phyloP scores from a whole-genome alignment of 2,329 filamentous ascomycete genomes.

The Apiospora hydei region DNA sequence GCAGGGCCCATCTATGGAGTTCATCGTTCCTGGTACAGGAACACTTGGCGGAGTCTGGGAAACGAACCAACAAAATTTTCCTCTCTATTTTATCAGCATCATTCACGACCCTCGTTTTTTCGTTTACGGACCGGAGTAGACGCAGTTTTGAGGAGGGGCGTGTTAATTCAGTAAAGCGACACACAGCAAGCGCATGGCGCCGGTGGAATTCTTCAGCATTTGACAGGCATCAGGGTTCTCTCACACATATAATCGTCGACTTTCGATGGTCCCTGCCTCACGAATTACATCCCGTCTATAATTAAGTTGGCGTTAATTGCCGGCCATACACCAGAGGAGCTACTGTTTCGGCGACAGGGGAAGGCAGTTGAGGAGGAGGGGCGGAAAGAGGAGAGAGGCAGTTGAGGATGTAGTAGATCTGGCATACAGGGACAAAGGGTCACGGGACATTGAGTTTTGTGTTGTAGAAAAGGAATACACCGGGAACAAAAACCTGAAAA shows the following conservation, averaged over 20 bases:
- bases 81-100: conserved; percentile 32
- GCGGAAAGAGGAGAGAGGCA: background rate
- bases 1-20: conserved; percentile 24
- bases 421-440: conserved; percentile 23
- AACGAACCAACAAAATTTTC: conserved; percentile 32
- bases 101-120: conserved; percentile 45
- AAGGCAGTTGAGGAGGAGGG: conserved; percentile 6
- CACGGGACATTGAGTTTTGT: conserved; percentile 23
- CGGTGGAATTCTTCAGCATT: conserved; percentile 40
- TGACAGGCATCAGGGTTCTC: conserved; percentile 38
- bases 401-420: conserved; percentile 18
- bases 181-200: conserved; percentile 40
- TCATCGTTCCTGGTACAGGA: conserved; percentile 21
- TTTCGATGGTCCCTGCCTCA: conserved; percentile 37
- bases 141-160: conserved; percentile 28
- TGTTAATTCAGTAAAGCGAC: conserved; percentile 45
- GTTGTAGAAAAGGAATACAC: conserved; percentile 23
- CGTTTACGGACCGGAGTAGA: conserved; percentile 40
- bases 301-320: conserved; percentile 14
- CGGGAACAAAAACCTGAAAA: conserved; percentile 22
- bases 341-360: conserved; percentile 18
- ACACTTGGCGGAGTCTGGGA: conserved; percentile 35
- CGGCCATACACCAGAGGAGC: background rate
- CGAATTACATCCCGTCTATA: conserved; percentile 26
- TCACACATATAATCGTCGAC: conserved; percentile 27